Base-by-base conservation (phyloP, 306 rosid genomes). In the Citrullus amarus region DNA sequence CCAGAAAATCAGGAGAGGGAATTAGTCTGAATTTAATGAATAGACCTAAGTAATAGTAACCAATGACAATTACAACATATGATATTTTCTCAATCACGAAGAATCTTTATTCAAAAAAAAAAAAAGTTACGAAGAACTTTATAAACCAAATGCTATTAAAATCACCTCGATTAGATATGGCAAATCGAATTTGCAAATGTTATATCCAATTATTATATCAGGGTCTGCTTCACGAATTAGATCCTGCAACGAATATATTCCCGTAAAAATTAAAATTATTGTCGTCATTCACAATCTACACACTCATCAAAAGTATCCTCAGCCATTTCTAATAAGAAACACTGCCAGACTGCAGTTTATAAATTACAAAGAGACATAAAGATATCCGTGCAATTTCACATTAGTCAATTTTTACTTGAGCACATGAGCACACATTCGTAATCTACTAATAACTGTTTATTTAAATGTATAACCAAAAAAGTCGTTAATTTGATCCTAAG, bases 201-300 rank as follows among this genome's bases (percentile, higher is more conserved):
- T 95, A 86, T 95, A 95, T 84, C 98, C 98, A 88, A 95, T 95
- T 78, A 95, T 88, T 84, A 95, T 82, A 89, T 95, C 98, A 79
- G 98, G 98, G 85, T 95, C 98, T 77, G 86, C 97, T 78, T 88
- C 89, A 65, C 89, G 90, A 62, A 95, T 85, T 62, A 95, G 89
- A 83, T 95, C 97, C 98, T 95, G 91, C 84, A 85, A 67, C 60
- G 43, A 82, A 56, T 65, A 68, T 54, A 18, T 81, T 66, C 39
- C 79, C 76, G 57, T 82, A 83, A 84, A 62, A 78, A 69, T 48
- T 6, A n/a, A 77, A 32, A 77, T 38, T 56, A 46, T 54, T 16
- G 55, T 46, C 16, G 81, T 56, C 61, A 74, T 22, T 11, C 36
- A 59, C 48, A 63, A 53, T 51, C 59, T 15, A 13, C 16, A 13